These are phyloP conservation scores for Gossypium gossypioides DNA, from an alignment of 441 rosid genomes.

Conservation along the genomic window DNA sequence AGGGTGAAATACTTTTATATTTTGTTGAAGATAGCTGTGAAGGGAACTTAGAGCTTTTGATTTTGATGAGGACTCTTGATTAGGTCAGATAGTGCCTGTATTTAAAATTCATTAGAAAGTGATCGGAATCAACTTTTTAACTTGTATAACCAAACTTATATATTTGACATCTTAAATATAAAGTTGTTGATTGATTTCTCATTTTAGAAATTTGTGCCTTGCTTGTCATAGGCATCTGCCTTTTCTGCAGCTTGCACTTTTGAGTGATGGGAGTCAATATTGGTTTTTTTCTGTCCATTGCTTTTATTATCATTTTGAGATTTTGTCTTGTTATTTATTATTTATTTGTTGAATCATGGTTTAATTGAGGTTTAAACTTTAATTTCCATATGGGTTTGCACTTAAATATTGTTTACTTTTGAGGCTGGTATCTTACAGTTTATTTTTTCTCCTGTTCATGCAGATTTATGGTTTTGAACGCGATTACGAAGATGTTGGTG, in stretches of 20 bases:
- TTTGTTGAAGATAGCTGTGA: neutral
- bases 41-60: slow-evolving; percentile 1
- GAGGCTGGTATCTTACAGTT: slow-evolving; percentile 14
- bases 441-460: slow-evolving; percentile 6
- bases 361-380: slow-evolving; percentile 2
- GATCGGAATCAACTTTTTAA: neutral
- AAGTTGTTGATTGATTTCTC: neutral
- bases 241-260: neutral
- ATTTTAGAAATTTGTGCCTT: neutral
- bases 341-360: neutral
- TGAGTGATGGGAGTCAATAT: neutral
- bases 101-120: neutral
- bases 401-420: neutral
- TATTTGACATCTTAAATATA: neutral
- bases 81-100: slow-evolving; percentile 2
- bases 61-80: neutral
- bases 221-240: neutral
- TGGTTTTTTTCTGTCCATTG: neutral
- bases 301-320: neutral
- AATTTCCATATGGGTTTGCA: neutral
- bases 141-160: neutral
- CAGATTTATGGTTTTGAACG: slow-evolving; percentile 96
- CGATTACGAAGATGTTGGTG: slow-evolving; percentile 91
- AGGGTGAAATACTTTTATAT: neutral
- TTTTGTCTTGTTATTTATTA: neutral